Evolutionary conservation across 1,284 basidiomycete species (phyloP), one percentile per base, ranked within the genome.

Genomic region (Taiwanofungus camphoratus): DNA sequence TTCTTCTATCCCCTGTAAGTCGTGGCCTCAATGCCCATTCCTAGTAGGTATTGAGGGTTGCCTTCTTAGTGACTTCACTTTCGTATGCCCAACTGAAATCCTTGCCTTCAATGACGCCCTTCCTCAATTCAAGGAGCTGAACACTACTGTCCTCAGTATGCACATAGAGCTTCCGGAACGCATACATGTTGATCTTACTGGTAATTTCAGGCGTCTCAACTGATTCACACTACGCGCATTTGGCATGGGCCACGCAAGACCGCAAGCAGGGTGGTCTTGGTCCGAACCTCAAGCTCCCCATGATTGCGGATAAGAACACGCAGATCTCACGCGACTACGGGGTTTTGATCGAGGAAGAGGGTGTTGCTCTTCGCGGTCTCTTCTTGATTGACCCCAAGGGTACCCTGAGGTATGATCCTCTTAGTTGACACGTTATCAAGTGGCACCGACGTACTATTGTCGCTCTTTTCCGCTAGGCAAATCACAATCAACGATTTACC

Each of bases 31-130:
- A 9, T 21, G 37, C 13, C 5, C 13, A 36, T 21, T 9, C 8
- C 21, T 61, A 35, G 55, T 46, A 41, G 51, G 19, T 44, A 48
- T 11, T 30, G 30, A 21, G 36, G 41, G 26, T 21, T 41, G 26
- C 23, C 41, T 42, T 36, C 26, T 23, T 51, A 83, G 81, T 69
- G 82, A 87, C 59, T 83, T 84, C 63, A 88, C 84, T 37, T 89
- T 92, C 58, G 90, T 93, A 56, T 92, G 91, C 71, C 91, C 91
- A 26, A 92, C 91, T 50, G 91, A 94, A 67, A 92, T 94, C 60
- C 78, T 93, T 35, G 91, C 91, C 1, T 94, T 92, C 76, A 92
- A 93, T 64, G 84, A 88, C 52, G 83, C 87, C 5, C 76, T 93
- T 36, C 61, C 76, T 35, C 70, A 77, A 53, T 92, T 94, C 72